These are phyloP conservation scores for Ophiostoma montium DNA, from an alignment of 2,329 filamentous ascomycete genomes.

Conservation along the genomic window DNA sequence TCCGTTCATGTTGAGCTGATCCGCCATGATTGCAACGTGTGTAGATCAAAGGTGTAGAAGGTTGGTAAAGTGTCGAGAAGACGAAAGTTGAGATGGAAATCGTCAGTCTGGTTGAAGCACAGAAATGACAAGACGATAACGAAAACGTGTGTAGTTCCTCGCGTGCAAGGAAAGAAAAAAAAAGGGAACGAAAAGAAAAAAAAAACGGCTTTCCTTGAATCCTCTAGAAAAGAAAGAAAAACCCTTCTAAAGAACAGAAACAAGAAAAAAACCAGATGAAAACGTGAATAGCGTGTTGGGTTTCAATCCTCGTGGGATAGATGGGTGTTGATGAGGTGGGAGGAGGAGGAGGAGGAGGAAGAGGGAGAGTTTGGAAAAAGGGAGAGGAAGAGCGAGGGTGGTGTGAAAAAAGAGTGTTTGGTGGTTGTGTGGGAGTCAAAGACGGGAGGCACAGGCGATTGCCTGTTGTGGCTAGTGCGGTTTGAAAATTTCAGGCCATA, in stretches of 20 bases:
- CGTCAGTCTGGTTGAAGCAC: too few relatives aligned
- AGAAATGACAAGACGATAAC: slow-evolving; percentile 1
- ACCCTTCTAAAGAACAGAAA: slow-evolving; percentile 32
- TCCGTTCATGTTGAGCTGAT: slow-evolving; percentile 70
- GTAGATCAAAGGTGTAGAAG: neutral
- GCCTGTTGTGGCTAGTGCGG: slow-evolving; percentile 6
- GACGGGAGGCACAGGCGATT: slow-evolving; percentile 10
- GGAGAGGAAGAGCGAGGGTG: slow-evolving; percentile 10
- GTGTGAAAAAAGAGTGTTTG: slow-evolving; percentile 12
- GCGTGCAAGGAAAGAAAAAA: neutral
- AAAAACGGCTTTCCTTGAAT: slow-evolving; percentile 21
- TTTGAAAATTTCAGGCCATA: slow-evolving; percentile 1
- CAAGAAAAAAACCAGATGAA: slow-evolving; percentile 21
- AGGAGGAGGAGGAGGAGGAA: slow-evolving; percentile 14
- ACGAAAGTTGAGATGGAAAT: neutral
- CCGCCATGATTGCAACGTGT: slow-evolving; percentile 53
- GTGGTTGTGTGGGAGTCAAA: slow-evolving; percentile 13
- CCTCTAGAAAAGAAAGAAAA: slow-evolving; percentile 29
- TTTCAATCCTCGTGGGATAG: slow-evolving; percentile 20
- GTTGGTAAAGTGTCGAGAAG: neutral
- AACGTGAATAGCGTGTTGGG: slow-evolving; percentile 8
- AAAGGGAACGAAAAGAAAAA: slow-evolving; percentile 9
- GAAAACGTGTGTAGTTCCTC: neutral
- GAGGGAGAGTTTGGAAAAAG: slow-evolving; percentile 12
- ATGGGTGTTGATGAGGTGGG: slow-evolving; percentile 15